Percentiles rank a stretch among this genome's conserved stretches.
These are phyloP conservation scores for Melaleuca quinquenervia DNA, from an alignment of 345 rosid genomes.

Conservation along the genomic window DNA sequence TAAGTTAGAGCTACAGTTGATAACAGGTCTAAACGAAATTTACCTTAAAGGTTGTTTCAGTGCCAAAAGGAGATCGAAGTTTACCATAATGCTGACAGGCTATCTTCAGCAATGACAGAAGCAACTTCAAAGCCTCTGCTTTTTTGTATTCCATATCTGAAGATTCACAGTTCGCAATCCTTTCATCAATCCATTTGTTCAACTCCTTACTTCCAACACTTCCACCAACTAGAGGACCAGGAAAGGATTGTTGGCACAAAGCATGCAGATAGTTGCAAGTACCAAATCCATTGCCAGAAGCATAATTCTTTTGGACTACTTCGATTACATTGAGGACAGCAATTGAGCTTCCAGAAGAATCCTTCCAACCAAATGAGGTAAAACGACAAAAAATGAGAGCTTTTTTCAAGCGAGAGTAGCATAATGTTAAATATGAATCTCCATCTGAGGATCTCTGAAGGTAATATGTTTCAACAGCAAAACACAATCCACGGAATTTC, in stretches of 20 bases:
- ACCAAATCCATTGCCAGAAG: conserved; percentile 25
- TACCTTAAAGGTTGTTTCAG: conserved; percentile 58
- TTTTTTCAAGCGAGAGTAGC: not conserved
- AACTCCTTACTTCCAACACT: conserved; percentile 82
- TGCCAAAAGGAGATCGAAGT: conserved; percentile 87
- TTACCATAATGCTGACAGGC: conserved; percentile 94
- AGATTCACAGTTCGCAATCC: conserved; percentile 54
- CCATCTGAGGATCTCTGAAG: not conserved
- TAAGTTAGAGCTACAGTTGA: not conserved
- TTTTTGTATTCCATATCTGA: conserved; percentile 41
- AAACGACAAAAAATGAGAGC: conserved; percentile 6
- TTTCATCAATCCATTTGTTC: conserved; percentile 92
- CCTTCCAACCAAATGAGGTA: conserved; percentile 29
- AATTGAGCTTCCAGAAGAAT: conserved; percentile 35
- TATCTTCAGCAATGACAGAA: conserved; percentile 80
- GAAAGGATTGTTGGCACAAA: conserved; percentile 67
- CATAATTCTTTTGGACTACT: conserved; percentile 31
- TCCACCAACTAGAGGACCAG: conserved; percentile 96
- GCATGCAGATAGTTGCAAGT: conserved; percentile 51
- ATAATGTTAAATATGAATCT: not conserved
- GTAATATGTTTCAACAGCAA: not conserved
- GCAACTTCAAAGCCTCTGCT: conserved; percentile 54
- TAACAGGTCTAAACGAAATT: not conserved
- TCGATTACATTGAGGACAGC: conserved; percentile 75
- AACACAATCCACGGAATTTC: not conserved